A percentile compares a stretch with the other conserved stretches of the same genome.
phyloP scores from a whole-genome alignment of 352 stramenopile genomes.

The Labyrinthula sp. region DNA sequence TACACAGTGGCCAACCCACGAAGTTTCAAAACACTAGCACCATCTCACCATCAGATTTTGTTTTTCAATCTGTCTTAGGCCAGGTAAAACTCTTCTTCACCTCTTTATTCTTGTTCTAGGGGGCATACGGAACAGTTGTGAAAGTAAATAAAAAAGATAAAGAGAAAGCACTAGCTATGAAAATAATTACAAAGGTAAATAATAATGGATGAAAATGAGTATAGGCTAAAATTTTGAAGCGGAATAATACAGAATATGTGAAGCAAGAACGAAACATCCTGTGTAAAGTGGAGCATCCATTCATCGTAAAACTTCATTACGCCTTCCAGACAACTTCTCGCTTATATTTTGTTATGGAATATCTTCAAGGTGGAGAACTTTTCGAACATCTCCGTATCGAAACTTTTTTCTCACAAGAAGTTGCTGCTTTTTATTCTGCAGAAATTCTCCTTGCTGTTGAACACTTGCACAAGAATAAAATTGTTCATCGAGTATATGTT shows the following conservation, averaged over 20 bases:
- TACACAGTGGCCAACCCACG: too few species aligned
- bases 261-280: constrained; percentile 90
- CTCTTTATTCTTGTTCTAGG: too few species aligned
- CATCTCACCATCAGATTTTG: too few species aligned
- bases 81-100: too few species aligned
- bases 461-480: constrained; percentile 77
- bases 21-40: too few species aligned
- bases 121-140: constrained; percentile 66
- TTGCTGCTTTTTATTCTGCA: constrained; percentile 73
- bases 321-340: constrained; percentile 81
- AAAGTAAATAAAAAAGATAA: constrained; percentile 56
- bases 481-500: constrained; percentile 92
- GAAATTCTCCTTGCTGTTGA: constrained; percentile 86
- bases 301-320: constrained; percentile 87
- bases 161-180: constrained; percentile 81
- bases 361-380: constrained; percentile 80
- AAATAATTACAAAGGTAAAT: constrained; percentile 84
- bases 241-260: constrained; percentile 75
- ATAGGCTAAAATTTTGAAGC: too few species aligned
- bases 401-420: constrained; percentile 65
- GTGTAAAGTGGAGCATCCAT: constrained; percentile 85
- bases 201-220: too few species aligned
- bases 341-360: constrained; percentile 90
- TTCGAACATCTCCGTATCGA: constrained; percentile 73
- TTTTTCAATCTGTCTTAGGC: too few species aligned